Conservation (phyloP, 108 stramenopile genomes). For the Cyclotella choctawhatcheeana region DNA sequence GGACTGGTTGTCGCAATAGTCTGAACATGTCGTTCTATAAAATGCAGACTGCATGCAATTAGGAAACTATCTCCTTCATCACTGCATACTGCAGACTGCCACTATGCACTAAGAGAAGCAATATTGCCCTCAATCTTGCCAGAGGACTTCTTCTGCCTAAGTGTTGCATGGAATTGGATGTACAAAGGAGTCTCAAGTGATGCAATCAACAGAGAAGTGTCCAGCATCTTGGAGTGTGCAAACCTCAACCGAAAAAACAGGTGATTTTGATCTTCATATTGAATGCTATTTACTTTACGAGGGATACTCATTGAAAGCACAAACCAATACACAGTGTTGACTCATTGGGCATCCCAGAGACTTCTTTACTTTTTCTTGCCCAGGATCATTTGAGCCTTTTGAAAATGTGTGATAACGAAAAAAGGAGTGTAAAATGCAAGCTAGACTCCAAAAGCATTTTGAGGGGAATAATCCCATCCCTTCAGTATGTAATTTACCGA, state of each 20-base stretch:
- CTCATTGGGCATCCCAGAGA: constrained; percentile 83
- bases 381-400: constrained; percentile 41
- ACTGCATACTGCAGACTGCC: constrained; percentile 70
- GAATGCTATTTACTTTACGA: too few relatives aligned
- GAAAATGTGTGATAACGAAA: constrained; percentile 1
- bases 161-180: constrained; percentile 94
- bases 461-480: constrained; percentile 51
- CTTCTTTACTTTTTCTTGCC: constrained; percentile 71
- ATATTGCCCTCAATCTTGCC: constrained; percentile 22
- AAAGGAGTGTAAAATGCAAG: neutral
- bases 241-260: constrained; percentile 63
- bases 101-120: constrained; percentile 49
- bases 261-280: too few relatives aligned
- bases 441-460: constrained; percentile 28
- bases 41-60: constrained; percentile 90
- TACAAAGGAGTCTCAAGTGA: constrained; percentile 67
- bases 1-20: too few relatives aligned
- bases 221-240: constrained; percentile 64
- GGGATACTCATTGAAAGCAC: too few relatives aligned
- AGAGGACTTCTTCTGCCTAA: constrained; percentile 65
- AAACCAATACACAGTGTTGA: too few relatives aligned
- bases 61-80: constrained; percentile 66
- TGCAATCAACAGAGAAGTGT: constrained; percentile 78
- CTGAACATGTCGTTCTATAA: too few relatives aligned
- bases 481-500: constrained; percentile 40